Base-by-base conservation (phyloP, 208 protist genomes). In the Eutreptiella sp. region DNA sequence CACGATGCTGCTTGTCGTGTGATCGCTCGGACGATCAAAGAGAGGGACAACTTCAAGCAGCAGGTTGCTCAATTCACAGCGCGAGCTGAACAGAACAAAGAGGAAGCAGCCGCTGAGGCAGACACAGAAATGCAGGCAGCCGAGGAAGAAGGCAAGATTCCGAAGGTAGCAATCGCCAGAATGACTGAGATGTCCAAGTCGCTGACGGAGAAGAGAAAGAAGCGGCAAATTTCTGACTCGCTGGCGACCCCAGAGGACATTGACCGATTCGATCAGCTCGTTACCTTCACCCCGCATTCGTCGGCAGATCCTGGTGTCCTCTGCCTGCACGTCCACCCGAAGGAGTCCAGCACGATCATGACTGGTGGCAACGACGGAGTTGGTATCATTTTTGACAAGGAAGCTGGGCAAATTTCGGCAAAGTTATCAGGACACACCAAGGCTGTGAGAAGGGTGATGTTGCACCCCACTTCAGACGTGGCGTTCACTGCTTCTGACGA, bases 1-100 rank as follows among this genome's bases (percentile, higher is more conserved):
- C 93, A 99, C 70, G 96, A 99, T 69, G 96, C 96, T 31, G 92
- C 97, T 1, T 98, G 93, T 72, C 76, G 94, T 19, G 94, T 99
- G 21, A 98, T 99, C 53, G 95, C 96, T 1, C 82, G 84, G 41
- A 75, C 99, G 23, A 88, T 85, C 28, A 77, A 80, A 38, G 80
- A 90, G 48, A 46, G 74, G 29, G 80, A 88, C 16, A 38, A 62
- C 2, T 1, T 26, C 19, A 46, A 38, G 23, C 16, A 19, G 5
- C 4, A 4, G 19, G 33, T 39, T 9, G 19, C 19, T 3, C 61
- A 62, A n/a, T 68, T 35, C 7, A 67, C 3, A 55, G 36, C 50
- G 50, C n/a, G 19, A 42, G 50, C 19, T 2, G 63, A 75, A 11
- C 67, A 27, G 34, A 41, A 1, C 58, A 52, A 3, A 48, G 42